Evolutionary conservation across 208 protist genomes (phyloP).

Genomic region (Tritrichomonas musculus): DNA sequence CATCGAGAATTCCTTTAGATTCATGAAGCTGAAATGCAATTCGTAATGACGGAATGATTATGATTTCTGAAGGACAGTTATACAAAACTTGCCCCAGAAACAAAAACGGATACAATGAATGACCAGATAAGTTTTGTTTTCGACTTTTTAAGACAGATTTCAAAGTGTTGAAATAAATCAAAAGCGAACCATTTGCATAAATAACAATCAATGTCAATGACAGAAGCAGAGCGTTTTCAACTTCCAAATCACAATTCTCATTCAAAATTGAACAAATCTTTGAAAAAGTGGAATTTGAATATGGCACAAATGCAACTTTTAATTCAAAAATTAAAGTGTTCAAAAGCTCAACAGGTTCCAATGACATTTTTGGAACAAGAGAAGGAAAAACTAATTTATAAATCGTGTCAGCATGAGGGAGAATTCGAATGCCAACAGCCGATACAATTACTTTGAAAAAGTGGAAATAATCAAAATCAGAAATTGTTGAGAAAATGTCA

Average conservation of each 20-base stretch:
- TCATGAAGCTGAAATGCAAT: neutral
- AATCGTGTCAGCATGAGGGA: neutral
- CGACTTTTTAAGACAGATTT: neutral
- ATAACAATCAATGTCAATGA: neutral
- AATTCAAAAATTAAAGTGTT: neutral
- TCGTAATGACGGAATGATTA: neutral
- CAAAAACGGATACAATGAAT: too few species aligned
- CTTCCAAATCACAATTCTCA: neutral
- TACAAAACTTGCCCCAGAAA: too few species aligned
- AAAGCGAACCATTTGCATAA: neutral
- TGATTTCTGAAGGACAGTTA: too few species aligned
- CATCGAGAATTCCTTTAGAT: neutral
- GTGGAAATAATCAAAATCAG: slow-evolving; percentile 5
- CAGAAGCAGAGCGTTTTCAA: neutral
- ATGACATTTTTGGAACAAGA: neutral
- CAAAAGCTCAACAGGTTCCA: neutral
- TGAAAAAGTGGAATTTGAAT: neutral
- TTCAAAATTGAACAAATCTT: too few species aligned
- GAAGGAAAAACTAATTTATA: neutral
- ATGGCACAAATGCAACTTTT: neutral
- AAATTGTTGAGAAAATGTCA: neutral
- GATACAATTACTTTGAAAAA: neutral
- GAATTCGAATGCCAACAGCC: neutral
- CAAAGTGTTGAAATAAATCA: neutral
- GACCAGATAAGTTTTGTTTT: neutral